Evolutionary conservation across 169 alveolate species (phyloP).

Genomic region (Plasmodium relictum): DNA sequence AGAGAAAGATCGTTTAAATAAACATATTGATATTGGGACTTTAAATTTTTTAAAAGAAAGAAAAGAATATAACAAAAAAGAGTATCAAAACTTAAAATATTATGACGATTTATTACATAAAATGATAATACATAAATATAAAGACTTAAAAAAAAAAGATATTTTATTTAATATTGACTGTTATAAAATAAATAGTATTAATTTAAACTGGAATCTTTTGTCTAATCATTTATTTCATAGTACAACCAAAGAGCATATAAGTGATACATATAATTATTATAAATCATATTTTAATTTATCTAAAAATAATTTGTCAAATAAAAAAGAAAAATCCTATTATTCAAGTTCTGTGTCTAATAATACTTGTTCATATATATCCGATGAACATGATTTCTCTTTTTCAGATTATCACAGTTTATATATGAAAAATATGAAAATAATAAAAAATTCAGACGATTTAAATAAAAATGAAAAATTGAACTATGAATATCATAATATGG

Average conservation of each 20-base stretch:
- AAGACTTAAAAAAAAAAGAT: constrained; percentile 70
- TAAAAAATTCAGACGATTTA: constrained; percentile 24
- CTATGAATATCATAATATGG: neutral
- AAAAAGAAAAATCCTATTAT: constrained; percentile 4
- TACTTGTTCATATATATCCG: constrained; percentile 38
- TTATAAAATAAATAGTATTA: constrained; percentile 28
- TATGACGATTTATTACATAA: constrained; percentile 21
- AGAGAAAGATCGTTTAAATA: neutral
- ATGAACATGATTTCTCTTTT: constrained; percentile 79
- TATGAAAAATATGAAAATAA: constrained; percentile 64
- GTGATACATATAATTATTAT: constrained; percentile 50
- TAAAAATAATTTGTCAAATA: constrained; percentile 1
- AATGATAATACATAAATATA: constrained; percentile 60
- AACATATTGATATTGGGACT: constrained; percentile 13
- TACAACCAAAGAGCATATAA: constrained; percentile 50
- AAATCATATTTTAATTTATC: constrained; percentile 54
- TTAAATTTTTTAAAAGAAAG: constrained; percentile 45
- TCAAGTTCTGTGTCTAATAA: constrained; percentile 17
- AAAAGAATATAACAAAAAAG: constrained; percentile 24
- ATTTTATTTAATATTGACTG: constrained; percentile 53
- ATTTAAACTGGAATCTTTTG: constrained; percentile 33
- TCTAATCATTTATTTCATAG: constrained; percentile 29
- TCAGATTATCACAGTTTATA: constrained; percentile 83
- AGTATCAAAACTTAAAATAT: neutral
- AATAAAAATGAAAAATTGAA: neutral